A percentile compares a stretch with the other conserved stretches of the same genome.
Evolutionary conservation across 495 filamentous ascomycete genomes (phyloP).

Genomic region (Aspergillus haitiensis): DNA sequence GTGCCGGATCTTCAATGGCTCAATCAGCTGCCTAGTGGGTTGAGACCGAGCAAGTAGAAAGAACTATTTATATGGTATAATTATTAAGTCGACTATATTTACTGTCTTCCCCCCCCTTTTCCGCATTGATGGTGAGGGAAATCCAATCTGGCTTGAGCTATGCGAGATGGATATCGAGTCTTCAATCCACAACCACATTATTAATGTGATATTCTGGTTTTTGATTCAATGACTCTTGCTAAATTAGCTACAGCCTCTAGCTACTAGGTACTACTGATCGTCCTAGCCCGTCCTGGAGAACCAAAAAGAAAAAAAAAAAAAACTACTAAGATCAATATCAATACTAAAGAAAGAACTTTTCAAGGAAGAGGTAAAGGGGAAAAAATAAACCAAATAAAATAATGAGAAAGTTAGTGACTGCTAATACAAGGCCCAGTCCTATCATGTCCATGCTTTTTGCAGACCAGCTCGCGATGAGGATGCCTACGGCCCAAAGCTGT

Average conservation of each 20-base stretch:
- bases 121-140: too few species aligned
- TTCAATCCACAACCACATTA: background rate
- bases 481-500: conserved; percentile 4
- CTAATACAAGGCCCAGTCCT: background rate
- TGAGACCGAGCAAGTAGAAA: too few species aligned
- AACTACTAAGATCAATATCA: background rate
- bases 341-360: background rate
- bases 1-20: too few species aligned
- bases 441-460: conserved; percentile 10
- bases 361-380: background rate
- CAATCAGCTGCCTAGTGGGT: too few species aligned
- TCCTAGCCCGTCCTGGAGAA: too few species aligned
- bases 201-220: background rate
- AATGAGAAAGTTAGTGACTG: too few species aligned
- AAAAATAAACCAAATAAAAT: too few species aligned
- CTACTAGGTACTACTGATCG: too few species aligned
- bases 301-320: too few species aligned
- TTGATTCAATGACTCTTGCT: background rate
- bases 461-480: background rate
- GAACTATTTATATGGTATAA: too few species aligned
- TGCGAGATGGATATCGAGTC: background rate
- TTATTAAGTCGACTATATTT: too few species aligned
- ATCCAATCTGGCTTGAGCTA: background rate
- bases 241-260: background rate
- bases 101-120: background rate